Evolutionary conservation across 805 yeast genomes (phyloP).

Genomic region (Ogataea trehalophila): DNA sequence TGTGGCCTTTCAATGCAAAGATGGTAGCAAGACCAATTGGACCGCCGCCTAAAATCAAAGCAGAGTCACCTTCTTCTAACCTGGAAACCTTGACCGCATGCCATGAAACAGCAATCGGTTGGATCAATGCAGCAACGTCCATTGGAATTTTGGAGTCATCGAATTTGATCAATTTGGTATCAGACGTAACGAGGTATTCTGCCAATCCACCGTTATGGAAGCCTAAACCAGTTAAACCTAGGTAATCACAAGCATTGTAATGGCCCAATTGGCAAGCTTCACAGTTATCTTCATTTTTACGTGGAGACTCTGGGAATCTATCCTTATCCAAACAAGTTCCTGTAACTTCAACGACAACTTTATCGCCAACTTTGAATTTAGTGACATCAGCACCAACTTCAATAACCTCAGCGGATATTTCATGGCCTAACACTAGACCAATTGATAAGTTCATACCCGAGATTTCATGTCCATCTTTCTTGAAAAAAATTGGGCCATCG

Average conservation of each 20-base stretch:
- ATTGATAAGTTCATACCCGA: conserved; percentile 36
- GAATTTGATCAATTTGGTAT: conserved; percentile 36
- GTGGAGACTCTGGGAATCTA: conserved; percentile 16
- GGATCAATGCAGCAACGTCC: conserved; percentile 53
- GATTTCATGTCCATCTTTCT: conserved; percentile 29
- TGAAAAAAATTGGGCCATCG: conserved; percentile 49
- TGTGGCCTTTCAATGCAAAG: conserved; percentile 45
- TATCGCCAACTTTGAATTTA: conserved; percentile 42
- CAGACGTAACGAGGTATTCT: conserved; percentile 37
- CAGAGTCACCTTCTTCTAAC: conserved; percentile 40
- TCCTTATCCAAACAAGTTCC: conserved; percentile 44
- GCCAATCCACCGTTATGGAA: conserved; percentile 49
- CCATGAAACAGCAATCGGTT: conserved; percentile 56
- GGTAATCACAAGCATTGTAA: conserved; percentile 47
- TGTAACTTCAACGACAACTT: conserved; percentile 41
- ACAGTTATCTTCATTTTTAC: conserved; percentile 29
- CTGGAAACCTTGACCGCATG: conserved; percentile 47
- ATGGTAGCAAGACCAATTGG: conserved; percentile 58
- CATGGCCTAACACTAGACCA: conserved; percentile 49
- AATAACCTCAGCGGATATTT: conserved; percentile 38
- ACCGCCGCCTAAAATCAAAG: conserved; percentile 52
- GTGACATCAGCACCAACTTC: conserved; percentile 41
- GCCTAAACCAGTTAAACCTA: conserved; percentile 52
- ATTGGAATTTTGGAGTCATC: conserved; percentile 34
- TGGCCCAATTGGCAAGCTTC: conserved; percentile 44